These are phyloP conservation scores for Phytophthora fragariae DNA, from an alignment of 352 stramenopile genomes.

Conservation along the genomic window DNA sequence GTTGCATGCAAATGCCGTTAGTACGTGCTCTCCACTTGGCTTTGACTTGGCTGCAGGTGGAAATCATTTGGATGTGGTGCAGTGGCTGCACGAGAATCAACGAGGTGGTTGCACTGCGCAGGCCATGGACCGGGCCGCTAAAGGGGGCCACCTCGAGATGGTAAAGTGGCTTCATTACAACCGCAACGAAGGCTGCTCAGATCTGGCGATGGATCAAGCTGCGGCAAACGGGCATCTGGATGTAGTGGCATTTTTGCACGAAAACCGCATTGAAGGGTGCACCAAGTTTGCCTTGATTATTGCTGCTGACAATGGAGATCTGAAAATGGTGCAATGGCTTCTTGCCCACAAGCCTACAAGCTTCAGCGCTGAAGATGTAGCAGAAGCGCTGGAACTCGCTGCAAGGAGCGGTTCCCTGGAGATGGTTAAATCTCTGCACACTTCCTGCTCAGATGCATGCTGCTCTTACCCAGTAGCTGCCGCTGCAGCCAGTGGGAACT, in stretches of 20 bases:
- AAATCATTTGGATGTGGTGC: slow-evolving; percentile 22
- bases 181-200: slow-evolving; percentile 15
- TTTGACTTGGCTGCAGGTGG: slow-evolving; percentile 15
- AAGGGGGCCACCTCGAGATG: slow-evolving; percentile 15
- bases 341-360: slow-evolving; percentile 1
- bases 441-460: slow-evolving; percentile 10
- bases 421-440: slow-evolving; percentile 12
- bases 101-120: slow-evolving; percentile 5
- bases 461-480: slow-evolving; percentile 1
- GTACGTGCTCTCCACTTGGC: neutral
- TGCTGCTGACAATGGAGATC: slow-evolving; percentile 16
- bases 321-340: slow-evolving; percentile 19
- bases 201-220: slow-evolving; percentile 22
- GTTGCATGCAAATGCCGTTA: slow-evolving; percentile 10
- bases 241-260: slow-evolving; percentile 16
- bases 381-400: slow-evolving; percentile 16
- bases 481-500: slow-evolving; percentile 9
- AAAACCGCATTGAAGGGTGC: slow-evolving; percentile 23
- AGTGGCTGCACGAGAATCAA: slow-evolving; percentile 19
- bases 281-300: slow-evolving; percentile 18
- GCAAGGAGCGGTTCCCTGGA: slow-evolving; percentile 9
- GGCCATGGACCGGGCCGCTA: slow-evolving; percentile 18
- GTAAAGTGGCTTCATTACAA: slow-evolving; percentile 24
- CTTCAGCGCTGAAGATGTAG: slow-evolving; percentile 3
- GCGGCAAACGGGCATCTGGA: slow-evolving; percentile 21